Base-by-base conservation (phyloP, 306 rosid genomes). In the Arachis stenosperma region DNA sequence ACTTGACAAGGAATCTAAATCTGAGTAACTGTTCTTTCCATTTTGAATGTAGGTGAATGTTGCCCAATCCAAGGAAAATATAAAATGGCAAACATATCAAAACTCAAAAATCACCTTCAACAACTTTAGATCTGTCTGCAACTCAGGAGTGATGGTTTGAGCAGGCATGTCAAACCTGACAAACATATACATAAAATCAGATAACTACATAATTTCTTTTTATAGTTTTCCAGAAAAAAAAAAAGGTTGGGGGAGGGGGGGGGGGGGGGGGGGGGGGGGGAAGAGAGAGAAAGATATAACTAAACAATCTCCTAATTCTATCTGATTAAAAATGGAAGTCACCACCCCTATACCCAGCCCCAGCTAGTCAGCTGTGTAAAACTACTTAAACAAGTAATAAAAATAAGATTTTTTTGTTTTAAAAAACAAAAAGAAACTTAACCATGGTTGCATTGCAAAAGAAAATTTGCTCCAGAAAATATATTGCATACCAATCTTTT, bases 151-250 rank as follows among this genome's bases (percentile, higher is more conserved):
- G 41, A 90, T 79, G 40, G 92, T 87, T 71, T 79, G 89, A 11
- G 98, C 93, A 43, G 96, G 88, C 98, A 90, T 86, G 71, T 89
- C 89, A 76, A 89, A 89, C 98, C 97, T 93, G 77, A 40, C 50
- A 80, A 64, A 52, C 64, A 74, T 68, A 29, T 46, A 61, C 73
- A 57, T 6, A 66, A 8, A 29, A 52, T 36, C 29, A 48, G 65
- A 62, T 33, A 54, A 54, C 66, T 40, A 2, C 14, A n/a, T 10
- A 48, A 48, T 10, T 12, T 46, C 54, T 3, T 14, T 40, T n/a
- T 2, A 43, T 4, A 10, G 22, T 40, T 44, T 41, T 61, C 17
- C 56, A 17, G 17, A 17, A 17, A 47, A 39, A 53, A 5, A 6
- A 55, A 47, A 37, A 9, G 17, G 17, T 17, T 17, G 17, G 17